Base-by-base conservation (phyloP, 257 asterid genomes). In the Nicotiana paniculata region DNA sequence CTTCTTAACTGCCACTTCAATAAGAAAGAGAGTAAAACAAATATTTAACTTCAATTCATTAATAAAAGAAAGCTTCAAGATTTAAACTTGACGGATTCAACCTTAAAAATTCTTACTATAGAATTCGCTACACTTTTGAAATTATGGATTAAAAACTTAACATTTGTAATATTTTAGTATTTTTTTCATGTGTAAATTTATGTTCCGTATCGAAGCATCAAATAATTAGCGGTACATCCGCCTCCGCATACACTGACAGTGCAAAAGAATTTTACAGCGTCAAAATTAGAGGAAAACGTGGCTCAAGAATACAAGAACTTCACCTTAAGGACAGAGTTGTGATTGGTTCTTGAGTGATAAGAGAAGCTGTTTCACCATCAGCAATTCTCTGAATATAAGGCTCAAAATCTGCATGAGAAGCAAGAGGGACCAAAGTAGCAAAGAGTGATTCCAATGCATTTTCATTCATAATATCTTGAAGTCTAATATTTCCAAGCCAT, bases 391-490 rank as follows among this genome's bases (percentile, higher is more conserved):
- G 95, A 81, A 93, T 82, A 77, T 90, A 93, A 65, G 93, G 95
- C 86, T 93, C 96, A 57, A 93, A 88, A 86, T 92, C 96, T 74
- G 92, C 98, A 91, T 93, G 98, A 54, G 95, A 90, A 3, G 85
- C 85, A 81, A 93, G 93, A 53, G 97, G 98, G 39, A 93, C 98
- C 84, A 87, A 43, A 37, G 91, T 84, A 6, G 92, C 85, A 83
- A 70, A 93, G 15, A 92, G 86, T 4, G 91, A 83, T 81, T 92
- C 98, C 87, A 93, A 81, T 80, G 89, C 92, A 51, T 24, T 57
- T 33, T 80, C 88, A 13, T 93, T 93, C 79, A 88, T 39, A 15
- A 54, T 54, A 24, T 82, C 87, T n/a, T 72, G 46, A 35, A 89
- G 82, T 61, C 82, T 86, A 46, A 13, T 72, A 24, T 85, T 93